Evolutionary conservation across 108 stramenopile species (phyloP).

Genomic region (Craspedostauros australis): DNA sequence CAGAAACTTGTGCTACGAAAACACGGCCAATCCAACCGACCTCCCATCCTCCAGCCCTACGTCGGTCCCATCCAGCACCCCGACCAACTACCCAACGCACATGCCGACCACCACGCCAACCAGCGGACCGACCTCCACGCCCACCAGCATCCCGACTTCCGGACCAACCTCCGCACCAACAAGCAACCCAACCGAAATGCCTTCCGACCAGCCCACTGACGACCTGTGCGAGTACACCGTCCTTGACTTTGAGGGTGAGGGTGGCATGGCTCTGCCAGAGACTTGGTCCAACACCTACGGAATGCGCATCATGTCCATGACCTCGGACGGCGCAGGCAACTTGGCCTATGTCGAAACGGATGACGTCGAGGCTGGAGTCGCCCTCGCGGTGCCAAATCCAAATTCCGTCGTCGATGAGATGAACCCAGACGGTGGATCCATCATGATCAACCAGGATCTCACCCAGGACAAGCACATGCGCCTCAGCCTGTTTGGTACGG

Average conservation of each 20-base stretch:
- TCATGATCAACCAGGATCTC: slow-evolving; percentile 1
- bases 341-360: not conserved
- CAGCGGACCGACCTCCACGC: not conserved
- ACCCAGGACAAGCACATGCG: not conserved
- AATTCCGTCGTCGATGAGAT: not conserved
- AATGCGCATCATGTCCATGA: not conserved
- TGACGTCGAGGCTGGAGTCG: not conserved
- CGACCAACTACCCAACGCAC: not conserved
- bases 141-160: not conserved
- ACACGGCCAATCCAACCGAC: not conserved
- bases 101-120: not conserved
- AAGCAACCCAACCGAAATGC: not conserved
- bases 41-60: not conserved
- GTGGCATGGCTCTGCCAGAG: not conserved
- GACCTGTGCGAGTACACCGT: slow-evolving; percentile 2
- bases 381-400: not conserved
- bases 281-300: not conserved
- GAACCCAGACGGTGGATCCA: not conserved
- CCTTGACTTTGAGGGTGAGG: slow-evolving; percentile 1
- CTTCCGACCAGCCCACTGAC: not conserved
- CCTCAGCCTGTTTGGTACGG: not conserved
- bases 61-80: not conserved
- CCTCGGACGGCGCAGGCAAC: no score
- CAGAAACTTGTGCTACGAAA: slow-evolving; percentile 4
- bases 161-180: not conserved